Evolutionary conservation across 805 yeast species (phyloP), one percentile per base, ranked within the genome.

Genomic region (Deakozyma indianensis): DNA sequence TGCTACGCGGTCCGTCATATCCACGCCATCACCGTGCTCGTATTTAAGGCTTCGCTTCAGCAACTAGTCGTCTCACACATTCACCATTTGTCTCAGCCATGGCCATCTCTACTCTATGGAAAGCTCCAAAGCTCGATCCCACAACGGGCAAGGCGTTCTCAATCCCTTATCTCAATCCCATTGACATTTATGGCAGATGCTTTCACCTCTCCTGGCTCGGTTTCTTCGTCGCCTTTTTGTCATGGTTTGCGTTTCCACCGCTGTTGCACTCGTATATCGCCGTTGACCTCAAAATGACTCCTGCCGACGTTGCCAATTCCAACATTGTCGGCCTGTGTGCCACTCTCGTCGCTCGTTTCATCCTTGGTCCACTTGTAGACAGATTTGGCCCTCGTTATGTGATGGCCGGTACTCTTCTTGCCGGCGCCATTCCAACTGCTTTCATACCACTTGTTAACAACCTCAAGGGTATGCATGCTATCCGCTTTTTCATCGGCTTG

Each of bases 401-500:
- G 9, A 49, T 49, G 52, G 50, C 50, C 15, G 41, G 18, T 9
- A 41, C 42, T n/a, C 41, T 49, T 4, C 25, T 49, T 21, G 43
- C 41, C 5, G 52, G 52, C 2, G 52, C 52, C 14, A 41, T 49
- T 15, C 50, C 50, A 2, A 49, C 52, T 3, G 52, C 52, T 3
- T 47, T 49, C 41, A 50, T 49, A 9, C 52, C 52, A 2, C 40
- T 47, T 3, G 52, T 49, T 18, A 45, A 35, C 35, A 56, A 54
- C 46, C 49, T 51, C 16, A 20, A 44, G 14, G 61, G 60, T 5
- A 38, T 58, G 14, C 59, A 55, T 45, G 59, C 56, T 35, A 54
- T 58, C 43, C 48, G 62, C 32, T 58, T 58, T 47, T 58, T 60
- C 49, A 57, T 58, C 27, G 61, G 63, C 14, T 45, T 60, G 27